These are phyloP conservation scores for Paraleonurus japonicus DNA, from an alignment of 257 asterid genomes.

Conservation along the genomic window DNA sequence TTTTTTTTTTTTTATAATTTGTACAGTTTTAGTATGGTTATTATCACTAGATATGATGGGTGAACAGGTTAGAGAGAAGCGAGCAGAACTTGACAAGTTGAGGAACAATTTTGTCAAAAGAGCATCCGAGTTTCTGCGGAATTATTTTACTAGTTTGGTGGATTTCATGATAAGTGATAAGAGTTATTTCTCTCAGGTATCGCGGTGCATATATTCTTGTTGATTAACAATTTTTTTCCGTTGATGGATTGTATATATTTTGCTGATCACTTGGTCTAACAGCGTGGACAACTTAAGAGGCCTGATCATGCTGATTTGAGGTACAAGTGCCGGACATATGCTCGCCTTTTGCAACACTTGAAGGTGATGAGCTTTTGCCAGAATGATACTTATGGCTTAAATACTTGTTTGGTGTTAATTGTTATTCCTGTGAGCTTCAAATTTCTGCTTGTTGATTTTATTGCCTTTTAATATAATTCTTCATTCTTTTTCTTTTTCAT, in stretches of 20 bases:
- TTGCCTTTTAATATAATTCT: neutral
- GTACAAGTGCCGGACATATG: constrained; percentile 96
- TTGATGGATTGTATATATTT: constrained; percentile 2
- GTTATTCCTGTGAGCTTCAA: constrained; percentile 16
- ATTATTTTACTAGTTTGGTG: constrained; percentile 92
- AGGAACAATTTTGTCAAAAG: constrained; percentile 78
- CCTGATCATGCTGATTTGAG: constrained; percentile 99
- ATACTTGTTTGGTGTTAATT: constrained; percentile 23
- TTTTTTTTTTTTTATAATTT: neutral
- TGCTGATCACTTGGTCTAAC: constrained; percentile 36
- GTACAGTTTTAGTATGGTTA: constrained; percentile 16
- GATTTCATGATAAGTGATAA: constrained; percentile 98
- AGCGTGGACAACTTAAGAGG: constrained; percentile 98
- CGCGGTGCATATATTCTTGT: constrained; percentile 12
- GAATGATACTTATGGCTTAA: neutral
- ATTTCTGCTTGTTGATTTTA: neutral
- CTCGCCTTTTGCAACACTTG: constrained; percentile 96
- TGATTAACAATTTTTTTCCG: constrained; percentile 10
- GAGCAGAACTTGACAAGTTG: constrained; percentile 86
- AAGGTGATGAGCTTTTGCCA: constrained; percentile 42
- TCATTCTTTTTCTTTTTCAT: neutral
- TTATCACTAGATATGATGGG: constrained; percentile 23
- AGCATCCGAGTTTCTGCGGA: constrained; percentile 92
- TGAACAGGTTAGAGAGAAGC: constrained; percentile 87
- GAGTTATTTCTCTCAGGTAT: constrained; percentile 97